A percentile compares a stretch with the other conserved stretches of the same genome.
Evolutionary conservation across 345 rosid genomes (phyloP).

Genomic region (Salix exigua): DNA sequence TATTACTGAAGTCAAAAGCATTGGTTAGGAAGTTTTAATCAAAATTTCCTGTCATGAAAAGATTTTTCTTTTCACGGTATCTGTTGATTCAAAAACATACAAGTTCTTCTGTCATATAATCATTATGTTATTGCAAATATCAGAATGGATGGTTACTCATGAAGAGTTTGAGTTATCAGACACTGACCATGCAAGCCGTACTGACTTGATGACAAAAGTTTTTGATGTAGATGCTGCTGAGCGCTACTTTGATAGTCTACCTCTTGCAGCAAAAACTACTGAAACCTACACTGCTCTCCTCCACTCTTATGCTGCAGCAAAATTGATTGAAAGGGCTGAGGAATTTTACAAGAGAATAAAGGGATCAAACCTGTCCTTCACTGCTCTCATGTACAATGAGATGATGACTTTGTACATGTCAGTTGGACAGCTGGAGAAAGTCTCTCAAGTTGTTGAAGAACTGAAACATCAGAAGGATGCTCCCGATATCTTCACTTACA

Average conservation of each 20-base stretch:
- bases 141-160: constrained; percentile 78
- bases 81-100: neutral
- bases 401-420: constrained; percentile 94
- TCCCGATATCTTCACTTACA: constrained; percentile 80
- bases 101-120: constrained; percentile 6
- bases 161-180: constrained; percentile 55
- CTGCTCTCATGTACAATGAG: constrained; percentile 77
- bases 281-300: constrained; percentile 92
- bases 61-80: neutral
- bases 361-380: constrained; percentile 42
- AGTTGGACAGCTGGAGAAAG: constrained; percentile 82
- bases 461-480: constrained; percentile 52
- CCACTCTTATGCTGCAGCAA: constrained; percentile 68
- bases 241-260: constrained; percentile 72
- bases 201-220: constrained; percentile 79
- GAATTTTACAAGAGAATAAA: constrained; percentile 55
- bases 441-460: constrained; percentile 47
- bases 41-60: neutral
- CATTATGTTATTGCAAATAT: constrained; percentile 43
- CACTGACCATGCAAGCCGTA: constrained; percentile 62
- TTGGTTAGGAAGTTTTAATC: neutral
- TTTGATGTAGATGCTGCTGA: constrained; percentile 90
- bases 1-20: too few species aligned
- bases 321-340: constrained; percentile 60
- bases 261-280: constrained; percentile 45